Evolutionary conservation across 805 yeast species (phyloP).

Genomic region (Brettanomyces nanus): DNA sequence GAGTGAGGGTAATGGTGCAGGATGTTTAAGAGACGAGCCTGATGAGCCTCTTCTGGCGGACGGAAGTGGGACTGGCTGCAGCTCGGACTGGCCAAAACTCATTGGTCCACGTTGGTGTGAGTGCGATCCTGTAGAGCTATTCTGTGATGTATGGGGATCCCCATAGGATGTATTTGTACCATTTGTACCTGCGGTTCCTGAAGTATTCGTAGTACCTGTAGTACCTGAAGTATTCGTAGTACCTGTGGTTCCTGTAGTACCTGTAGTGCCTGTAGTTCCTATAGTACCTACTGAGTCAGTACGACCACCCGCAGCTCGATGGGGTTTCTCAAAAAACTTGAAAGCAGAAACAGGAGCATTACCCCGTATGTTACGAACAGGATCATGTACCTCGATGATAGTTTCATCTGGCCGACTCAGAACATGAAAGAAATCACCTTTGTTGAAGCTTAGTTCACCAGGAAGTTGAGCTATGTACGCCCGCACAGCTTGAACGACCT

Average conservation of each 20-base stretch:
- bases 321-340: slow-evolving; percentile 62
- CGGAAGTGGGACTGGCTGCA: slow-evolving; percentile 1
- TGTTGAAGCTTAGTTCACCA: slow-evolving; percentile 67
- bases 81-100: background rate
- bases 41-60: slow-evolving; percentile 1
- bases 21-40: background rate
- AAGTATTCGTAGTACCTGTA: background rate
- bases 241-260: background rate
- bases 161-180: background rate
- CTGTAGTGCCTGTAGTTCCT: background rate
- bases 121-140: background rate
- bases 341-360: slow-evolving; percentile 83
- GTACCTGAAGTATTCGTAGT: background rate
- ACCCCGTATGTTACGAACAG: slow-evolving; percentile 68
- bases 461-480: slow-evolving; percentile 73
- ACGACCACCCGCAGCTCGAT: slow-evolving; percentile 27
- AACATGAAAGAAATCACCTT: slow-evolving; percentile 89
- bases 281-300: slow-evolving; percentile 4
- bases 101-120: background rate
- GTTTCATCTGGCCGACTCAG: slow-evolving; percentile 37
- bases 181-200: background rate
- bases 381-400: slow-evolving; percentile 82
- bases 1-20: slow-evolving; percentile 27
- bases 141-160: background rate
- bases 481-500: slow-evolving; percentile 75